These are phyloP conservation scores for Saxophila tyrrhenica DNA, from an alignment of 495 filamentous ascomycete genomes.

Conservation along the genomic window DNA sequence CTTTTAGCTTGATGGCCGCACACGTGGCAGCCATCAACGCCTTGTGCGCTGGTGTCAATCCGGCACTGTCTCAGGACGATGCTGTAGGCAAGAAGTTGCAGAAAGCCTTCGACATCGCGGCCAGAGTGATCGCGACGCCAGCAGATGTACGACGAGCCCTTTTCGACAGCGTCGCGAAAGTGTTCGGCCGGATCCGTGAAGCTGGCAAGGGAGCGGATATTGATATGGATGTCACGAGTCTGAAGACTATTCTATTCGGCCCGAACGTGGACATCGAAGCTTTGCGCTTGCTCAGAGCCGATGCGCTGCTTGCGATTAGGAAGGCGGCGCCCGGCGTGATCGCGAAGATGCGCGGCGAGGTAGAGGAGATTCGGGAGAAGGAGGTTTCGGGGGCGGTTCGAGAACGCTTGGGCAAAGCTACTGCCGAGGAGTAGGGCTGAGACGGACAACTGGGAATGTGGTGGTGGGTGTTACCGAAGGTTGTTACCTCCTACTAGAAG, in stretches of 20 bases:
- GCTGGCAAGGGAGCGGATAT: neutral
- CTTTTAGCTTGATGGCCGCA: conserved; percentile 5
- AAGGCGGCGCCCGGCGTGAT: neutral
- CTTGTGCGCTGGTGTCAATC: conserved; percentile 15
- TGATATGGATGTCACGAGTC: neutral
- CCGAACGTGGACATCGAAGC: conserved; percentile 11
- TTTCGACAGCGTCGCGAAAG: conserved; percentile 3
- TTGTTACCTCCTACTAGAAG: too few relatives aligned
- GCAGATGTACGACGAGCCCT: conserved; percentile 1
- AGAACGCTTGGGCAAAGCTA: conserved; percentile 7
- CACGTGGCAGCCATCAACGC: conserved; percentile 5
- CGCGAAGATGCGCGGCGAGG: neutral
- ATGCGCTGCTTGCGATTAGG: conserved; percentile 6
- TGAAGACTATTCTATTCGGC: conserved; percentile 10
- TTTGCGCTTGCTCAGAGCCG: conserved; percentile 11
- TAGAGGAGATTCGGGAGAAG: neutral
- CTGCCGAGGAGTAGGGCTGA: neutral
- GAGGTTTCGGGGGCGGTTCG: conserved; percentile 9
- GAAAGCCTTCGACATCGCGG: neutral
- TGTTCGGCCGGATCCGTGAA: conserved; percentile 8
- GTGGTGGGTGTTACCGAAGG: neutral
- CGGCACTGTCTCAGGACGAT: neutral
- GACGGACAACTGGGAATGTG: neutral
- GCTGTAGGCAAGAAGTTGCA: neutral
- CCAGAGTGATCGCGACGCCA: neutral